Evolutionary conservation across 345 rosid species (phyloP).

Genomic region (Raphanus raphanistrum): DNA sequence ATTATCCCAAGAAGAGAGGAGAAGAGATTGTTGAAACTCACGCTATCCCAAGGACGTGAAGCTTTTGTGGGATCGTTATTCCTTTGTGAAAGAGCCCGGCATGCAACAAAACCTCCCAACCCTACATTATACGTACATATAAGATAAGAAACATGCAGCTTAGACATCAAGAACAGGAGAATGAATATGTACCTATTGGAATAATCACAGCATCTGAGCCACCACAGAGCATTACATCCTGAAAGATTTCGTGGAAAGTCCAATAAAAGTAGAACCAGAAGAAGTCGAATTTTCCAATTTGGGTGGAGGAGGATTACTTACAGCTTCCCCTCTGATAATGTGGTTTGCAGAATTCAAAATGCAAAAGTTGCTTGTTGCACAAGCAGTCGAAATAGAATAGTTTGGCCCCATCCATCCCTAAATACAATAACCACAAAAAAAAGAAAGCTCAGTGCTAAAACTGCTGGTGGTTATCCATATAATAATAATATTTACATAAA

Average conservation of each 20-base stretch:
- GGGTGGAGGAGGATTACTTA: slow-evolving; percentile 46
- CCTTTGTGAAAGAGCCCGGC: slow-evolving; percentile 89
- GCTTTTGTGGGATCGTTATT: slow-evolving; percentile 88
- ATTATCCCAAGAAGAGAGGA: neutral
- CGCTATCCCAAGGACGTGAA: slow-evolving; percentile 97
- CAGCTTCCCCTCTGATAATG: slow-evolving; percentile 93
- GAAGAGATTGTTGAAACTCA: slow-evolving; percentile 32
- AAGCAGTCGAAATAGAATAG: slow-evolving; percentile 94
- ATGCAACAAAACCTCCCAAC: slow-evolving; percentile 96
- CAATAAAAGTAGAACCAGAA: slow-evolving; percentile 7
- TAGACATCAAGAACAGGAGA: slow-evolving; percentile 24
- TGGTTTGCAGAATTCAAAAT: slow-evolving; percentile 91
- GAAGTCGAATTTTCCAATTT: slow-evolving; percentile 1
- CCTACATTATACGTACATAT: slow-evolving; percentile 53
- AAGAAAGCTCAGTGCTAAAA: slow-evolving; percentile 16
- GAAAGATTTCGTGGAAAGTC: slow-evolving; percentile 31
- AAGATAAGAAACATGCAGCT: neutral
- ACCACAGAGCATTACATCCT: slow-evolving; percentile 97
- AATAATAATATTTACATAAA: slow-evolving; percentile 11
- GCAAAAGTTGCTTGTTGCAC: slow-evolving; percentile 96
- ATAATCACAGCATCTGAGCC: slow-evolving; percentile 88
- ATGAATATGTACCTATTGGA: slow-evolving; percentile 69
- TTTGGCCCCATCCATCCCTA: slow-evolving; percentile 99
- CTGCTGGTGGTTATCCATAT: neutral
- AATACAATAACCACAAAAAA: slow-evolving; percentile 15